Evolutionary conservation across 2,329 filamentous ascomycete genomes (phyloP).

Genomic region (Aphanocladium album): DNA sequence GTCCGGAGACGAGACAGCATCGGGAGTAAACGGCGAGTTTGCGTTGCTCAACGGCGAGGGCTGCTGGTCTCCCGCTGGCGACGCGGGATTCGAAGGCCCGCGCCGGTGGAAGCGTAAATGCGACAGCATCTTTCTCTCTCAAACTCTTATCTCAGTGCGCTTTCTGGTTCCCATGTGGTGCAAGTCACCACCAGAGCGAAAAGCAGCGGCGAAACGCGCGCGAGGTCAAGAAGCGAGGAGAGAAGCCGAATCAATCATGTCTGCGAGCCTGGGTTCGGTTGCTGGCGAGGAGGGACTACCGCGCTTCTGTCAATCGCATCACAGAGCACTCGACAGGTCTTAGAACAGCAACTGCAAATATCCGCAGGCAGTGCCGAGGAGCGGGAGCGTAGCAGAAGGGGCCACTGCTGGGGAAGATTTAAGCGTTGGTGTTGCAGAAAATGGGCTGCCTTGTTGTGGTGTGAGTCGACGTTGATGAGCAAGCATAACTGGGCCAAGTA

Average conservation of each 20-base stretch:
- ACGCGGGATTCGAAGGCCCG: constrained; percentile 50
- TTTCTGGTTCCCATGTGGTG: not conserved
- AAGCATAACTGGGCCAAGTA: not conserved
- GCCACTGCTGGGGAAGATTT: not conserved
- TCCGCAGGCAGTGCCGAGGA: not conserved
- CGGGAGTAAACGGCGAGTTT: constrained; percentile 36
- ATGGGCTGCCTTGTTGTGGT: not conserved
- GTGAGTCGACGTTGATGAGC: not conserved
- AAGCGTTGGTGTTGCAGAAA: not conserved
- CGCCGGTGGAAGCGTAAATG: constrained; percentile 56
- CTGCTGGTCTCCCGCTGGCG: constrained; percentile 45
- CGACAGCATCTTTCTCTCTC: constrained; percentile 38
- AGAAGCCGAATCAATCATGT: not conserved
- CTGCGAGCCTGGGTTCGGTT: not conserved
- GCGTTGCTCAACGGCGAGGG: constrained; percentile 33
- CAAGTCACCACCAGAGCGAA: not conserved
- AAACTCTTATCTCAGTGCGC: no score
- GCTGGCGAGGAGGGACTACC: not conserved
- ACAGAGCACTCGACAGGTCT: not conserved
- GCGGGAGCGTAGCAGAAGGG: not conserved
- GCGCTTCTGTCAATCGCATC: constrained; percentile 1
- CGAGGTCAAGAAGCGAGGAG: not conserved
- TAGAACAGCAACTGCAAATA: not conserved
- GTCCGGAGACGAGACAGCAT: constrained; percentile 33
- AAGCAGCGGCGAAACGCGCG: not conserved